Conservation (phyloP, 331 rosid species). For the Rhamnella rubrinervis region DNA sequence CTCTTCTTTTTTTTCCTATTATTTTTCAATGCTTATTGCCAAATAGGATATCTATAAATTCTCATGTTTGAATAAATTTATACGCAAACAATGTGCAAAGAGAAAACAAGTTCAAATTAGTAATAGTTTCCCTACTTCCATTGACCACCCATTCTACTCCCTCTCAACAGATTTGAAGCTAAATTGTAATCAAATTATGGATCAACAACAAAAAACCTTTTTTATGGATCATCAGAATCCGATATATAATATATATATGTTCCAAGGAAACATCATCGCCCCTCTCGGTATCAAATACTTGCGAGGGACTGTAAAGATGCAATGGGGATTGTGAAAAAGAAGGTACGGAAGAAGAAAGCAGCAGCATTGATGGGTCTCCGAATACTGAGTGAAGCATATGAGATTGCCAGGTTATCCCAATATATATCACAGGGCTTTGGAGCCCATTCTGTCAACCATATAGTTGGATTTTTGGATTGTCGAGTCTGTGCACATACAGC, state of each 20-base stretch:
- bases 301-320: slow-evolving; percentile 96
- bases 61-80: too few species aligned
- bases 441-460: slow-evolving; percentile 98
- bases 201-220: slow-evolving; percentile 58
- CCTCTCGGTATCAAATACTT: slow-evolving; percentile 31
- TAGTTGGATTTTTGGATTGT: slow-evolving; percentile 84
- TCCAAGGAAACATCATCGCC: too few species aligned
- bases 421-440: slow-evolving; percentile 90
- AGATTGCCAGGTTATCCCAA: slow-evolving; percentile 95
- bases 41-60: too few species aligned
- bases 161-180: not conserved
- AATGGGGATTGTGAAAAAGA: slow-evolving; percentile 97
- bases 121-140: too few species aligned
- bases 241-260: too few species aligned
- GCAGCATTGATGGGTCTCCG: slow-evolving; percentile 73
- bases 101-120: too few species aligned
- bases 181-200: slow-evolving; percentile 3
- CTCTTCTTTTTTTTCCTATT: too few species aligned
- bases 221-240: slow-evolving; percentile 24
- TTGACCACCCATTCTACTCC: too few species aligned
- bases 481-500: slow-evolving; percentile 98
- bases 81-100: too few species aligned
- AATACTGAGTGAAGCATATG: slow-evolving; percentile 82
- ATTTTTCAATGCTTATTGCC: too few species aligned
- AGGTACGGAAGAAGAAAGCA: slow-evolving; percentile 94